phyloP scores from a whole-genome alignment of 495 filamentous ascomycete genomes.

The Tuber indicum region DNA sequence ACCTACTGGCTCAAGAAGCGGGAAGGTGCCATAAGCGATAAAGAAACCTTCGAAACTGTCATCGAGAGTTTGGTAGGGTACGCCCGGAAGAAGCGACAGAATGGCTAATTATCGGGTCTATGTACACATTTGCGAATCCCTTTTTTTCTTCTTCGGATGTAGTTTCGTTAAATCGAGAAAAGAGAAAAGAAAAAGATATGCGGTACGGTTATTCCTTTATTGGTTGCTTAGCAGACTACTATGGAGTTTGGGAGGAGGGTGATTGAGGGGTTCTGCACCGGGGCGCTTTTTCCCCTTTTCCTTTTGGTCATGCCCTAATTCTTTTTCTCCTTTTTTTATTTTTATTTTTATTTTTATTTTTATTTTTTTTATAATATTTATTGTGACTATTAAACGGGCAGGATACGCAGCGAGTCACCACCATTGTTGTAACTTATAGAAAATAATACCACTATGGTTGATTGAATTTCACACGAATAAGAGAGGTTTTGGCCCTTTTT shows the following conservation, averaged over 20 bases:
- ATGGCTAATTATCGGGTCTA: slow-evolving; percentile 16
- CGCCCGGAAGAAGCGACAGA: slow-evolving; percentile 76
- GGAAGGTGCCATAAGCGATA: slow-evolving; percentile 78
- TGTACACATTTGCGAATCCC: neutral
- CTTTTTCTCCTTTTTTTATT: neutral
- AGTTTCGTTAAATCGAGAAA: neutral
- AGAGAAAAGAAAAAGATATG: neutral
- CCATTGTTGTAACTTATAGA: neutral
- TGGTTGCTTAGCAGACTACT: neutral
- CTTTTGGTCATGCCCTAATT: neutral
- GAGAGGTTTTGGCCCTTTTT: neutral
- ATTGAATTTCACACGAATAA: neutral
- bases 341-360: neutral
- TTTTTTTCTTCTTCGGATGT: neutral
- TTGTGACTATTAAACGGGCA: neutral
- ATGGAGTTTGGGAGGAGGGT: slow-evolving; percentile 1
- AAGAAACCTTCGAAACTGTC: slow-evolving; percentile 93
- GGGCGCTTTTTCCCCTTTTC: slow-evolving; percentile 1
- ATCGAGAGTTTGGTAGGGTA: slow-evolving; percentile 98
- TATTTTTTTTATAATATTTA: neutral
- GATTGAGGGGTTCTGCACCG: neutral
- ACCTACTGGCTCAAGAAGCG: slow-evolving; percentile 83
- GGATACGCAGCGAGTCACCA: neutral
- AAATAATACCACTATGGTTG: neutral
- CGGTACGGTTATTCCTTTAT: neutral